phyloP scores from a whole-genome alignment of 2,329 filamentous ascomycete genomes.

The Aspergillus arachidicola region DNA sequence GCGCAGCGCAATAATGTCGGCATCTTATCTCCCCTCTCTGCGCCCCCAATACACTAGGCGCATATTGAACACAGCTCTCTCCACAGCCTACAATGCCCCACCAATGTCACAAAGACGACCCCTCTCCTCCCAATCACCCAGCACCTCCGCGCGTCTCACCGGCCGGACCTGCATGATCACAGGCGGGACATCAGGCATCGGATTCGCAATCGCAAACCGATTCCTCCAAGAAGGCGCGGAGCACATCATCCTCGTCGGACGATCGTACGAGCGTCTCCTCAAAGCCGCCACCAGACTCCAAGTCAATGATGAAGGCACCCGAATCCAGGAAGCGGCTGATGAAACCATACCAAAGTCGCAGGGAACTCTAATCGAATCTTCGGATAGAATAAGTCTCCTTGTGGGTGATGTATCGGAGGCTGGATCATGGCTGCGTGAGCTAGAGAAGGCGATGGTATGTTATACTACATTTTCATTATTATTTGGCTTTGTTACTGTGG shows the following conservation, averaged over 20 bases:
- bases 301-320: constrained; percentile 7
- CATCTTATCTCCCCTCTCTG: constrained; percentile 3
- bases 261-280: constrained; percentile 52
- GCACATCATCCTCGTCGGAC: constrained; percentile 62
- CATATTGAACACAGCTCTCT: background rate
- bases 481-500: too few species aligned
- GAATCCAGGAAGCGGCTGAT: background rate
- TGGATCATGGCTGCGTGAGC: constrained; percentile 35
- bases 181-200: constrained; percentile 72
- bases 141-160: constrained; percentile 28
- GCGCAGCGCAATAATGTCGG: background rate
- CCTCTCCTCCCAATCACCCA: background rate
- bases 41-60: background rate
- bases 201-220: constrained; percentile 65
- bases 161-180: constrained; percentile 59
- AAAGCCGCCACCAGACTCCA: constrained; percentile 34
- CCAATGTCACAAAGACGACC: background rate
- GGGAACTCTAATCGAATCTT: constrained; percentile 15
- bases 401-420: constrained; percentile 43
- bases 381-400: constrained; percentile 30
- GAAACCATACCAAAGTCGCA: background rate
- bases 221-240: constrained; percentile 65
- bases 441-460: constrained; percentile 44
- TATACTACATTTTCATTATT: too few species aligned
- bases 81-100: background rate